Evolutionary conservation across 352 stramenopile genomes (phyloP).

Genomic region (Thraustochytrium striatum): DNA sequence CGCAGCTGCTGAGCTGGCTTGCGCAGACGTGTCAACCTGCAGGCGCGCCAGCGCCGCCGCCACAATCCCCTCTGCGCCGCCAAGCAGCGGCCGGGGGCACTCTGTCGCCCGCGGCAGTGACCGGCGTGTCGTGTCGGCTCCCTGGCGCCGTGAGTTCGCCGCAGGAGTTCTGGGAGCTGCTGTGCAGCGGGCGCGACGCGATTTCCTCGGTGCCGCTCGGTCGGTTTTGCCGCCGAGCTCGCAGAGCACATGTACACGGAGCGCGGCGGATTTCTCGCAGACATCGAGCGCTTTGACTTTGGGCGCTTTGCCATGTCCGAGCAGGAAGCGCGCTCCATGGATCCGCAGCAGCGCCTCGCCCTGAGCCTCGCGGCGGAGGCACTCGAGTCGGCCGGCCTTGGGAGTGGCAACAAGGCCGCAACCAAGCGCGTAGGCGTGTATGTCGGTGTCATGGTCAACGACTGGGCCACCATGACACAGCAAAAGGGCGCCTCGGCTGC

Average conservation of each 20-base stretch:
- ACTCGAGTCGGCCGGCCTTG: background rate
- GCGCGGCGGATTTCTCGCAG: background rate
- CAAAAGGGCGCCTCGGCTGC: background rate
- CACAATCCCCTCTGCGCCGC: background rate
- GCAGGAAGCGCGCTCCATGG: slow-evolving; percentile 35
- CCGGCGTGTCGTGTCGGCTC: slow-evolving; percentile 56
- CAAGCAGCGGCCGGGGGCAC: slow-evolving; percentile 6
- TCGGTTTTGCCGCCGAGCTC: background rate
- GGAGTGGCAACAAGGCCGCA: background rate
- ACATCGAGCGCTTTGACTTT: slow-evolving; percentile 5
- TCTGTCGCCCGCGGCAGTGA: slow-evolving; percentile 43
- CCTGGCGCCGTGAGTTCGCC: slow-evolving; percentile 54
- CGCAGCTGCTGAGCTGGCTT: background rate
- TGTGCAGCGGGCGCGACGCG: slow-evolving; percentile 45
- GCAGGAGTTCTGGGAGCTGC: slow-evolving; percentile 55
- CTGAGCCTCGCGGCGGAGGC: background rate
- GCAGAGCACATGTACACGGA: slow-evolving; percentile 9
- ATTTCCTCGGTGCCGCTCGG: slow-evolving; percentile 13
- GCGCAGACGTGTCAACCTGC: background rate
- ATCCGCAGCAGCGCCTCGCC: slow-evolving; percentile 47
- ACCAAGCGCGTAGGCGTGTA: slow-evolving; percentile 10
- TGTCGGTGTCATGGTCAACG: slow-evolving; percentile 42
- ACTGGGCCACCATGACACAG: slow-evolving; percentile 1
- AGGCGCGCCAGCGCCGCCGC: too few relatives aligned
- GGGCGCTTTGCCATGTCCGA: background rate